phyloP scores from a whole-genome alignment of 257 asterid species.

The Verbena officinalis region DNA sequence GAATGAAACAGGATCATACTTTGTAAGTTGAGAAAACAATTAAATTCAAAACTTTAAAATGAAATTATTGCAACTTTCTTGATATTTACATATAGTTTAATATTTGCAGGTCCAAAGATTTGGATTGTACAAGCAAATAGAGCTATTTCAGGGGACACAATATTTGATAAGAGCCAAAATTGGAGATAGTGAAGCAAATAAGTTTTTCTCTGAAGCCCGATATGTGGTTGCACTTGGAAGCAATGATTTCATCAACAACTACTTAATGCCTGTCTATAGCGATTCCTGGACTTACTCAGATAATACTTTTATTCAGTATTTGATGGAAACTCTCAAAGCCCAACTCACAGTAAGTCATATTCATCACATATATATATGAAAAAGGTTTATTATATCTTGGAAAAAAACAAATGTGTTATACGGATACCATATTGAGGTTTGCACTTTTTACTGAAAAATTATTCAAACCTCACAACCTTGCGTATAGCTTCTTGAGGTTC shows the following conservation, averaged over 20 bases:
- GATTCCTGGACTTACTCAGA: slow-evolving; percentile 80
- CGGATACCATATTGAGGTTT: no score
- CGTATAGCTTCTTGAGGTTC: no score
- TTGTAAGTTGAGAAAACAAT: slow-evolving; percentile 49
- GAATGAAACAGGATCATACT: slow-evolving; percentile 76
- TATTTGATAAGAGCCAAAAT: slow-evolving; percentile 52
- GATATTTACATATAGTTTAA: neutral
- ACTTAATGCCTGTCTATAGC: slow-evolving; percentile 76
- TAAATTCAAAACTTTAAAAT: neutral
- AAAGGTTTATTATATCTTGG: no score
- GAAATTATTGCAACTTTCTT: neutral
- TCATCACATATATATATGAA: no score
- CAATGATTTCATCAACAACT: slow-evolving; percentile 92
- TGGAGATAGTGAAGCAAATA: slow-evolving; percentile 49
- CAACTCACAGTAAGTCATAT: slow-evolving; percentile 62
- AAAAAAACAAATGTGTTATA: no score
- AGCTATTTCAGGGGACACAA: slow-evolving; percentile 78
- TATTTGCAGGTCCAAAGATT: slow-evolving; percentile 65
- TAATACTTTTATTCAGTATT: slow-evolving; percentile 57
- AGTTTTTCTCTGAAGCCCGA: slow-evolving; percentile 62
- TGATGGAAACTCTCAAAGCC: slow-evolving; percentile 50
- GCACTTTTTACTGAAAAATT: no score
- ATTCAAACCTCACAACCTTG: no score
- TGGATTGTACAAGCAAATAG: slow-evolving; percentile 73
- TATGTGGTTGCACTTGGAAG: slow-evolving; percentile 91